phyloP scores from a whole-genome alignment of 2,329 filamentous ascomycete species.

The Colletotrichum graminicola region DNA sequence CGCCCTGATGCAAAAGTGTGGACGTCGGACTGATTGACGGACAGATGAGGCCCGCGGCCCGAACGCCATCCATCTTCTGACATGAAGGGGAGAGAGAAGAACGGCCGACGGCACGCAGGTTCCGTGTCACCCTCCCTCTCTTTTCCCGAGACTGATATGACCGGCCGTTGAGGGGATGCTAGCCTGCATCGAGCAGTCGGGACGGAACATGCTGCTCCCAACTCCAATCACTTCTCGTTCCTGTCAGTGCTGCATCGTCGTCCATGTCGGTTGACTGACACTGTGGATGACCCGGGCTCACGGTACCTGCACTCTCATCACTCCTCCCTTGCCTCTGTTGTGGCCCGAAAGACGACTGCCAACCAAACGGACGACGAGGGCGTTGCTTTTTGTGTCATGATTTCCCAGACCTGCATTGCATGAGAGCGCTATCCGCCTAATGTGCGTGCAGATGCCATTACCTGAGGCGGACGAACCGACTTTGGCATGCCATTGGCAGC shows the following conservation, averaged over 20 bases:
- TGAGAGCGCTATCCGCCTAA: not conserved
- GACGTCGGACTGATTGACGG: constrained; percentile 13
- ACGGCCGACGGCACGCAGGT: constrained; percentile 26
- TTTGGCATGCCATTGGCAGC: not conserved
- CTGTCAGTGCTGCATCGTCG: constrained; percentile 13
- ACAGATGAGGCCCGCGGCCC: constrained; percentile 9
- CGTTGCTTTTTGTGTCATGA: not conserved
- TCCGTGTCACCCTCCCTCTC: constrained; percentile 23
- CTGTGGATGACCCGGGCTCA: constrained; percentile 17
- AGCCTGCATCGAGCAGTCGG: constrained; percentile 17
- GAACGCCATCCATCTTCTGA: constrained; percentile 10
- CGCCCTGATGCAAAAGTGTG: not conserved
- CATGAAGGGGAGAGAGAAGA: constrained; percentile 1
- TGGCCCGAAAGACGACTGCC: not conserved
- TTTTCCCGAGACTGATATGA: constrained; percentile 23
- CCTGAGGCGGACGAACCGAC: not conserved
- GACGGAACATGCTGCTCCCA: constrained; percentile 21
- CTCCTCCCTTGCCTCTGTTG: not conserved
- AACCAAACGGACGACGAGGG: not conserved
- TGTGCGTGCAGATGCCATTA: not conserved
- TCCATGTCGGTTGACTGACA: not conserved
- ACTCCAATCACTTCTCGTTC: constrained; percentile 27
- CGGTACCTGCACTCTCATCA: constrained; percentile 13
- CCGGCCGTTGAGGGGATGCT: constrained; percentile 5
- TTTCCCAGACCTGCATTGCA: not conserved